Conservation (phyloP, 371 early-diverging fungal genomes). For the Catenaria anguillulae region DNA sequence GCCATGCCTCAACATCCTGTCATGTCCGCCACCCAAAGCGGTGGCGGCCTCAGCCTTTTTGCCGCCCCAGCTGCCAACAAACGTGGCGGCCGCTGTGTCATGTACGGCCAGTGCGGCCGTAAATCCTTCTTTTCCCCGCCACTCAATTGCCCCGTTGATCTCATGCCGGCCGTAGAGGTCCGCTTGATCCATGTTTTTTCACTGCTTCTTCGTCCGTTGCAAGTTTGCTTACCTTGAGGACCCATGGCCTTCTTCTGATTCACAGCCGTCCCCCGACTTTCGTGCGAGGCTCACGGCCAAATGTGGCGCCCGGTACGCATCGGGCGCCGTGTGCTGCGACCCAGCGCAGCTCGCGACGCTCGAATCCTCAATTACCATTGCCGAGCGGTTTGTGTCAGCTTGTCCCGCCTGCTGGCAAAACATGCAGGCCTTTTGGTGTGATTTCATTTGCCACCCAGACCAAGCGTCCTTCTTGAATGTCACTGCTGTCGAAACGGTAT, state of each 20-base stretch:
- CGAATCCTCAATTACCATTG: constrained; percentile 33
- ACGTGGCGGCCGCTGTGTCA: constrained; percentile 11
- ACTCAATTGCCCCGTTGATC: constrained; percentile 8
- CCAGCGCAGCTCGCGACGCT: constrained; percentile 36
- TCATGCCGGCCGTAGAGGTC: background rate
- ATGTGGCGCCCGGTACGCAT: constrained; percentile 38
- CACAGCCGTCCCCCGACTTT: constrained; percentile 14
- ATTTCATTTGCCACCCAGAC: constrained; percentile 52
- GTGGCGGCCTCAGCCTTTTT: too few species aligned
- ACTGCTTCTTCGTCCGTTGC: background rate
- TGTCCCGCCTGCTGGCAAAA: constrained; percentile 69
- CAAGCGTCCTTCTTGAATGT: constrained; percentile 57
- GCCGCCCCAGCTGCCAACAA: too few species aligned
- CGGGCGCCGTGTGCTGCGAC: constrained; percentile 46
- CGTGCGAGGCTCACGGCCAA: constrained; percentile 34
- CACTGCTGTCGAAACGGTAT: constrained; percentile 19
- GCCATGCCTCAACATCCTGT: too few species aligned
- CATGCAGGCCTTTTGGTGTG: constrained; percentile 52
- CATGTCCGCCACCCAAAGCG: too few species aligned
- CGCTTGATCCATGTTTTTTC: too few species aligned
- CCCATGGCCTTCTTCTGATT: background rate
- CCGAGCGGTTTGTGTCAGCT: constrained; percentile 38
- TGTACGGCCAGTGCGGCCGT: constrained; percentile 11
- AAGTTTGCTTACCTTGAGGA: background rate
- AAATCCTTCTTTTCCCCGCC: constrained; percentile 6